Base-by-base conservation (phyloP, 2,329 filamentous ascomycete species). In the Acarospora socialis region DNA sequence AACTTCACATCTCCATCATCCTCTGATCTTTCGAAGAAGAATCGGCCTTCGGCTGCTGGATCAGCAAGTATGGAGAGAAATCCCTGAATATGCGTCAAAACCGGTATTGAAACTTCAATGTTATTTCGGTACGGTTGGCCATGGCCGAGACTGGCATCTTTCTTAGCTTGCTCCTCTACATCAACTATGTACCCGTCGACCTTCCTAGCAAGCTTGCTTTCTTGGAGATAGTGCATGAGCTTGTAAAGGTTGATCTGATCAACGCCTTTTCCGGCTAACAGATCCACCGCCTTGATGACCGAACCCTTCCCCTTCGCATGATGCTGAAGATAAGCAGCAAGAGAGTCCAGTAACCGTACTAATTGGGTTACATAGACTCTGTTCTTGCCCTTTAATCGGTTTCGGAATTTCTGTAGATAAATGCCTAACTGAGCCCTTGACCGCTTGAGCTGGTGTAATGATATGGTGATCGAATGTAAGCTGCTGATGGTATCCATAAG, bases 231-330 rank as follows among this genome's bases (percentile, higher is more conserved):
- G 25, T 73, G 69, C 19, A 86, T 75, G 9, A 98, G 65, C 49
- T 90, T 87, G 56, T 81, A 87, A 18, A 94, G 69, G 46, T 95
- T 93, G 57, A 98, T 86, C 48, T 95, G 87, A 48, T 98, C 90
- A 15, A 90, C 79, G 0, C 83, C 83, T 50, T 92, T 93, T 21
- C 76, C 75, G 15, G 75, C 68, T 42, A 94, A 74, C 1, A 98
- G 63, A 4, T 75, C 68, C 13, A 75, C 77, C 10, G 80, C 58
- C 25, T 79, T 69, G 1, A 87, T 73, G 17, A 77, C 68, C 1
- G 77, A 81, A 40, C 84, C 77, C 0, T 61, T 52, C 15, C 52
- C 50, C 50, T 66, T 41, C 2, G 47, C 43, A 21, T 69, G 68
- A 0, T 49, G 59, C 24, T 73, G 67, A 40, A 92, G 63, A 63